Conservation (phyloP, 1,139 yeast genomes). For the Blastobotrys apis region DNA sequence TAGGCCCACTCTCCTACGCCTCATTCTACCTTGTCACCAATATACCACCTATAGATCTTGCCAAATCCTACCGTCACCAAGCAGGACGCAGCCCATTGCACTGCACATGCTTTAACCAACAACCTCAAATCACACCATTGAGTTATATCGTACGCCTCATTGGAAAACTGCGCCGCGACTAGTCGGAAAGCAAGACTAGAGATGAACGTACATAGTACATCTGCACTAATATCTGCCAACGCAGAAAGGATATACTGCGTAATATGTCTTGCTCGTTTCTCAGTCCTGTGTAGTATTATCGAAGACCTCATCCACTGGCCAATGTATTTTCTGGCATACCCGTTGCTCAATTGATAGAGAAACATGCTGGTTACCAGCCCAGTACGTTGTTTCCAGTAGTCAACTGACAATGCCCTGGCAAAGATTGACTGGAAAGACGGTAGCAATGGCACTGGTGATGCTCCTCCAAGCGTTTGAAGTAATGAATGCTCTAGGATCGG, state of each 20-base stretch:
- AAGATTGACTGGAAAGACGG: too few species aligned
- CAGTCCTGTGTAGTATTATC: too few species aligned
- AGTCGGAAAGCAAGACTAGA: background rate
- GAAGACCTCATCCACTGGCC: too few species aligned
- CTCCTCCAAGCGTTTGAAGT: too few species aligned
- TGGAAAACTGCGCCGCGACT: background rate
- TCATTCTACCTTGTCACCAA: background rate
- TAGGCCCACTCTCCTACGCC: background rate
- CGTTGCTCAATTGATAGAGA: too few species aligned
- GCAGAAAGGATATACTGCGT: background rate
- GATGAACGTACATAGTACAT: background rate
- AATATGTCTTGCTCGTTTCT: background rate
- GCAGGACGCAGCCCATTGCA: constrained; percentile 8
- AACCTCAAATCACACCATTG: constrained; percentile 4
- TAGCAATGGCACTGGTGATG: too few species aligned
- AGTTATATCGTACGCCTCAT: background rate
- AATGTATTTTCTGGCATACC: too few species aligned
- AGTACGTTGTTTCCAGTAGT: too few species aligned
- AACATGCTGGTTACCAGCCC: too few species aligned
- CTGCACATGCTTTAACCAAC: constrained; percentile 1
- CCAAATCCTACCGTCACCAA: background rate
- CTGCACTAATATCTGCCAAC: background rate
- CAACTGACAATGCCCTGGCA: too few species aligned
- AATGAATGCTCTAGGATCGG: too few species aligned
- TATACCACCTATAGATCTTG: background rate